Percentiles rank a stretch among this genome's conserved stretches.
These are phyloP conservation scores for Serendipita sp. DNA, from an alignment of 1,284 basidiomycete genomes.

Conservation along the genomic window DNA sequence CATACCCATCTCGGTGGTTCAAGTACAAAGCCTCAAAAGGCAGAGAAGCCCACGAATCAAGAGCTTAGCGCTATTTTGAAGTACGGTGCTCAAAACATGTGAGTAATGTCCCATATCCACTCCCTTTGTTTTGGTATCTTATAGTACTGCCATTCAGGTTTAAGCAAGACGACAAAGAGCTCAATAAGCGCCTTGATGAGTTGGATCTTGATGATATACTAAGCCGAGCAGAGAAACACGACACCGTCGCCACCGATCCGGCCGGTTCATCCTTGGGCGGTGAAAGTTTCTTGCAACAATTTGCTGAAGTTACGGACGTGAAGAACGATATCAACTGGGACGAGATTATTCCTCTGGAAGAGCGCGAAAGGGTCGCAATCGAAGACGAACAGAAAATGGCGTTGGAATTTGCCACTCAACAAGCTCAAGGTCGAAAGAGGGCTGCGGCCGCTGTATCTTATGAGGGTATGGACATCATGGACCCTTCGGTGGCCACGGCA, in stretches of 20 bases:
- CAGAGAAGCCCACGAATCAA: constrained; percentile 89
- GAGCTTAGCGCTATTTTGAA: constrained; percentile 98
- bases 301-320: constrained; percentile 93
- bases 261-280: constrained; percentile 77
- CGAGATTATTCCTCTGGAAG: constrained; percentile 93
- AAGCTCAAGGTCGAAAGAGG: constrained; percentile 65
- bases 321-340: constrained; percentile 99
- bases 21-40: constrained; percentile 53
- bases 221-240: constrained; percentile 92
- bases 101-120: constrained; percentile 16
- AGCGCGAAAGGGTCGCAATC: constrained; percentile 73
- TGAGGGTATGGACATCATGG: constrained; percentile 81
- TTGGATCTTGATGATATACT: constrained; percentile 99
- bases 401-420: constrained; percentile 50
- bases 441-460: constrained; percentile 78
- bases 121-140: constrained; percentile 6
- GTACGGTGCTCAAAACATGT: constrained; percentile 97
- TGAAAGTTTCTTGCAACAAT: constrained; percentile 89
- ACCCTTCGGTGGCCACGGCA: constrained; percentile 41
- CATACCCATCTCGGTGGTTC: constrained; percentile 89
- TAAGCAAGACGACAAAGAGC: constrained; percentile 87
- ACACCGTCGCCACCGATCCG: constrained; percentile 76
- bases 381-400: constrained; percentile 65
- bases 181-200: constrained; percentile 93
- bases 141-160: constrained; percentile 40